A percentile compares a stretch with the other conserved stretches of the same genome.
Conservation (phyloP, 1,284 basidiomycete species). For the Apiotrichum gracile region DNA sequence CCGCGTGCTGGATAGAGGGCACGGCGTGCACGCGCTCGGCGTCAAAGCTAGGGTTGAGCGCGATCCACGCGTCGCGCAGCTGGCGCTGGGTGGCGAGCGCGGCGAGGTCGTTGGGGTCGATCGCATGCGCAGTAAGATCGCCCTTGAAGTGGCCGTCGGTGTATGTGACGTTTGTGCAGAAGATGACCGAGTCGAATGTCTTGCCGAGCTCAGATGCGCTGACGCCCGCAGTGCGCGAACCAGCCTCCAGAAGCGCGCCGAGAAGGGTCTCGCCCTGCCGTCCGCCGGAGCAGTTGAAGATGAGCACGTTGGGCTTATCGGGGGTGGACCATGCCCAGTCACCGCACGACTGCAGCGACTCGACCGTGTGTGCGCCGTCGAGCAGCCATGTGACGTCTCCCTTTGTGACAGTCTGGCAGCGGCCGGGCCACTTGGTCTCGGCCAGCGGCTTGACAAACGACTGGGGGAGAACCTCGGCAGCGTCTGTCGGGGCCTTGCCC, state of each 20-base stretch:
- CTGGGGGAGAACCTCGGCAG: constrained; percentile 49
- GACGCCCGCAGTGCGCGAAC: constrained; percentile 24
- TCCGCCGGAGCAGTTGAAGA: constrained; percentile 96
- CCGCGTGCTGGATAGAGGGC: constrained; percentile 82
- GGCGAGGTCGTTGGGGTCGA: constrained; percentile 59
- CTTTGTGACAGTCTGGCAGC: constrained; percentile 76
- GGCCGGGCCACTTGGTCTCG: constrained; percentile 85
- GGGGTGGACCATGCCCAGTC: constrained; percentile 58
- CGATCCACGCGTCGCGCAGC: constrained; percentile 67
- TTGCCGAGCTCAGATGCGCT: constrained; percentile 48
- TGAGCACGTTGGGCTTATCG: constrained; percentile 55
- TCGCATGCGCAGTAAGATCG: constrained; percentile 66
- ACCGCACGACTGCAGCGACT: constrained; percentile 80
- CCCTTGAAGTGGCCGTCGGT: constrained; percentile 81
- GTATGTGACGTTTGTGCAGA: constrained; percentile 96
- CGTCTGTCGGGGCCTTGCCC: constrained; percentile 25
- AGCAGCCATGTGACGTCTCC: constrained; percentile 69
- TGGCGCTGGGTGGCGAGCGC: constrained; percentile 69
- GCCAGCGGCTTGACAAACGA: constrained; percentile 61
- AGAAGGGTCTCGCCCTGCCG: constrained; percentile 74
- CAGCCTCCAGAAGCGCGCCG: constrained; percentile 51
- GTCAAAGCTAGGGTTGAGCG: constrained; percentile 59
- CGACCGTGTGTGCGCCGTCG: constrained; percentile 92
- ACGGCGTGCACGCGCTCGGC: constrained; percentile 64
- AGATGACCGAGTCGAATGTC: constrained; percentile 77